Conservation (phyloP, 257 asterid genomes). For the Solanum peruvianum region DNA sequence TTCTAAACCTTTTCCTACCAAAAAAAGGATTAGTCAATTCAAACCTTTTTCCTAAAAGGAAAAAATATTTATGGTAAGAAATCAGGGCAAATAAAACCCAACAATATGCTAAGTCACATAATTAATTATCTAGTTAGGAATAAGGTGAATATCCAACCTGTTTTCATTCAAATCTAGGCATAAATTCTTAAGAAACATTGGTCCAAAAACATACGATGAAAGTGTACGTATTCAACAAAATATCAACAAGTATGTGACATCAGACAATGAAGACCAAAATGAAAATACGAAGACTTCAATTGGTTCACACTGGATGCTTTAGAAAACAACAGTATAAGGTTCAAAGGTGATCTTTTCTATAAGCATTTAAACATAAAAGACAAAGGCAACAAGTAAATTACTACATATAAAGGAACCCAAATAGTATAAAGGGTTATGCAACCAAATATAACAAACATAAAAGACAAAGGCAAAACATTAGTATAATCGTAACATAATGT, state of each 20-base stretch:
- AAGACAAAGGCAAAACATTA: neutral
- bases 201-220: neutral
- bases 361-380: neutral
- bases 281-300: neutral
- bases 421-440: neutral
- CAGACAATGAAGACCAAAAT: neutral
- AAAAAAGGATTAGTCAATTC: too few relatives aligned
- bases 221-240: neutral
- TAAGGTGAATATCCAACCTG: too few relatives aligned
- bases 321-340: neutral
- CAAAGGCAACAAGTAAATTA: too few relatives aligned
- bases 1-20: too few relatives aligned
- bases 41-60: too few relatives aligned
- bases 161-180: too few relatives aligned
- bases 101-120: too few relatives aligned
- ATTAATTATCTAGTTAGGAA: too few relatives aligned
- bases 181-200: neutral
- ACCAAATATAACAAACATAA: neutral
- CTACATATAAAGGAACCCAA: neutral
- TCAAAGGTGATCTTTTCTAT: neutral
- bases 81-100: too few relatives aligned
- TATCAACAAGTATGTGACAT: neutral
- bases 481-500: too few relatives aligned
- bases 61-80: too few relatives aligned
- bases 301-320: neutral